Conservation (phyloP, 1,139 yeast genomes). For the Pichia sp. region DNA sequence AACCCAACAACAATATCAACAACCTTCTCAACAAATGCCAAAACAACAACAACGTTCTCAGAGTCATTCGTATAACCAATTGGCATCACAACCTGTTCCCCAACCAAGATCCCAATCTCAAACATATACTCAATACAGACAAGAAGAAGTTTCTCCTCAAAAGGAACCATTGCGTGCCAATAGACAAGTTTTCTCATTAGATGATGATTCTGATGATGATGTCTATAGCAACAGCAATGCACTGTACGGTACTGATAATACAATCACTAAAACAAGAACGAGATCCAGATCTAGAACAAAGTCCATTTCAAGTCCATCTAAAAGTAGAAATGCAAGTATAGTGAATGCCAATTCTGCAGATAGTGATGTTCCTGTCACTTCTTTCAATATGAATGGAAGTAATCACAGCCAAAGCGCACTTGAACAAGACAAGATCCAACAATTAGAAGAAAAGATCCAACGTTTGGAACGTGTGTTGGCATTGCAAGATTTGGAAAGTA, state of each 20-base stretch:
- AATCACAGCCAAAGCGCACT: neutral
- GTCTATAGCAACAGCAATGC: neutral
- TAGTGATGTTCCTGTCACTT: neutral
- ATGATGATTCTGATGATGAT: conserved; percentile 5
- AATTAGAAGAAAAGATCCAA: conserved; percentile 32
- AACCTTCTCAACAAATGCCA: conserved; percentile 8
- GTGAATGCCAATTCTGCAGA: neutral
- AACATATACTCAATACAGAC: neutral
- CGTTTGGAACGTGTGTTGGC: conserved; percentile 28
- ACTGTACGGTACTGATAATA: neutral
- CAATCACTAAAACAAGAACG: neutral
- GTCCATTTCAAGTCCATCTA: neutral
- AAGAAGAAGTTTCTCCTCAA: neutral
- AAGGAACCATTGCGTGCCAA: conserved; percentile 4
- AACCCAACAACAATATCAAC: neutral
- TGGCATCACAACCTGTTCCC: neutral
- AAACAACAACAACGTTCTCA: conserved; percentile 11
- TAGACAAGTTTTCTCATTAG: conserved; percentile 8
- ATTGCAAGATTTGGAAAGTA: conserved; percentile 21
- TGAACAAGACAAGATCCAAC: conserved; percentile 25
- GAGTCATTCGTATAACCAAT: conserved; percentile 4
- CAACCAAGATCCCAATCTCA: conserved; percentile 3
- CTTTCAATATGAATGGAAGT: neutral
- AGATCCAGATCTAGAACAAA: neutral
- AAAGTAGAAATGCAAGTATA: neutral